These are phyloP conservation scores for Nemania serpens DNA, from an alignment of 2,329 filamentous ascomycete species.

Conservation along the genomic window DNA sequence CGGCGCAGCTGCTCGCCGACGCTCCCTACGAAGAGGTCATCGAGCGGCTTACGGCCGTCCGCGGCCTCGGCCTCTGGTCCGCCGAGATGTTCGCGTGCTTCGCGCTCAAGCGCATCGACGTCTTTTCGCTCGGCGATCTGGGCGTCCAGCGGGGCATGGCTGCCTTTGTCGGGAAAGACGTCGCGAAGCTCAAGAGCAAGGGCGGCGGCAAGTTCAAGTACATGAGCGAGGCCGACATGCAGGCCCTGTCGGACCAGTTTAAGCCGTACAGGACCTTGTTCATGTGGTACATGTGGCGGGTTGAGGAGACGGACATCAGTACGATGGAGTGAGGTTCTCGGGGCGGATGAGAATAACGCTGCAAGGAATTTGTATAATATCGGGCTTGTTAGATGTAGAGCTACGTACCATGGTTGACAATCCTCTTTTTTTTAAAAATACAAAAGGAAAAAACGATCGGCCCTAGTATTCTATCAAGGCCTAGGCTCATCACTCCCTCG, in stretches of 20 bases:
- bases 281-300: slow-evolving; percentile 99
- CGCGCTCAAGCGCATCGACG: slow-evolving; percentile 89
- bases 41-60: slow-evolving; percentile 79
- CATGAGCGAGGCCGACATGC: slow-evolving; percentile 93
- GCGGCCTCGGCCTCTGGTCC: slow-evolving; percentile 87
- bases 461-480: too few relatives aligned
- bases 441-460: background rate
- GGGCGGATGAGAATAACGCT: background rate
- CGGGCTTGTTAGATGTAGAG: background rate
- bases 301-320: slow-evolving; percentile 77
- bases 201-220: slow-evolving; percentile 96
- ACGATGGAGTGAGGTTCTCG: slow-evolving; percentile 53
- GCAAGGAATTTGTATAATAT: background rate
- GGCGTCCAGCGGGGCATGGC: slow-evolving; percentile 96
- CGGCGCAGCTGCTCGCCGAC: slow-evolving; percentile 73
- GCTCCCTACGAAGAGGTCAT: slow-evolving; percentile 87
- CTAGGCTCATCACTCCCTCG: too few relatives aligned
- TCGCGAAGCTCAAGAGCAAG: slow-evolving; percentile 77
- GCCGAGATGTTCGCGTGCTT: slow-evolving; percentile 99
- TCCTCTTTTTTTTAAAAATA: background rate
- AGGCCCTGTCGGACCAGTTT: slow-evolving; percentile 78
- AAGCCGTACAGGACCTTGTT: slow-evolving; percentile 87
- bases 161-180: slow-evolving; percentile 79
- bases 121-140: slow-evolving; percentile 89
- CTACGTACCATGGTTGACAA: background rate